Percentiles rank a stretch among this genome's conserved stretches.
Evolutionary conservation across 306 rosid genomes (phyloP).

Genomic region (Lathyrus sativus): DNA sequence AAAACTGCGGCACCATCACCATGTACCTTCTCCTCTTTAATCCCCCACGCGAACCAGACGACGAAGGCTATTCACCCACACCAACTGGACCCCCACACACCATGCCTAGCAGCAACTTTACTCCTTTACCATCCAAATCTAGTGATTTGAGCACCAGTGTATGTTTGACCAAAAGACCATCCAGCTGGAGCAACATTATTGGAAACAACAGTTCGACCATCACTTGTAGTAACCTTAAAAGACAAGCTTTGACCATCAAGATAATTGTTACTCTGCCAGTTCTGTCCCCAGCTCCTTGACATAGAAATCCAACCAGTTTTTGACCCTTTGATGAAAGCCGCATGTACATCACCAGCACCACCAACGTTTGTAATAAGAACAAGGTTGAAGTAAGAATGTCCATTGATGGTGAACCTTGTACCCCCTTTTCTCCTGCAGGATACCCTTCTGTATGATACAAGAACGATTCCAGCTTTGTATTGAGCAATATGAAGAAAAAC

Average conservation of each 20-base stretch:
- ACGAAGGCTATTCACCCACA: too few relatives aligned
- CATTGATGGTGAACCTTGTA: constrained; percentile 84
- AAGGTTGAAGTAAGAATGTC: constrained; percentile 91
- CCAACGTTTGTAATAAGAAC: constrained; percentile 84
- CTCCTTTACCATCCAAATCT: too few relatives aligned
- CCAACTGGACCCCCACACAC: too few relatives aligned
- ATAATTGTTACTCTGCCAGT: constrained; percentile 89
- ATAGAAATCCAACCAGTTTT: constrained; percentile 76
- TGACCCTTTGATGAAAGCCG: constrained; percentile 75
- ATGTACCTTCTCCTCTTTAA: too few relatives aligned
- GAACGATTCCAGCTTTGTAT: constrained; percentile 86
- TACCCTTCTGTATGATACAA: constrained; percentile 81
- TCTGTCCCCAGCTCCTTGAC: constrained; percentile 99
- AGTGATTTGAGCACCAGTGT: constrained; percentile 76
- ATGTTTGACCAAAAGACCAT: constrained; percentile 98
- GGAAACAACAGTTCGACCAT: constrained; percentile 69
- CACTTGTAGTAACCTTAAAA: constrained; percentile 85
- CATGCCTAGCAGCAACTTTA: too few relatives aligned
- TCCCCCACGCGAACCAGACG: too few relatives aligned
- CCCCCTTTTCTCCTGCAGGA: constrained; percentile 87
- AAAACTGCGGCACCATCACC: too few relatives aligned
- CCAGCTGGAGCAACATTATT: constrained; percentile 68
- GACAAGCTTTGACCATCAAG: constrained; percentile 95
- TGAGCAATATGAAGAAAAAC: constrained; percentile 93
- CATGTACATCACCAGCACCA: constrained; percentile 87